Base-by-base conservation (phyloP, 257 asterid species). In the Gynochthodes officinalis region DNA sequence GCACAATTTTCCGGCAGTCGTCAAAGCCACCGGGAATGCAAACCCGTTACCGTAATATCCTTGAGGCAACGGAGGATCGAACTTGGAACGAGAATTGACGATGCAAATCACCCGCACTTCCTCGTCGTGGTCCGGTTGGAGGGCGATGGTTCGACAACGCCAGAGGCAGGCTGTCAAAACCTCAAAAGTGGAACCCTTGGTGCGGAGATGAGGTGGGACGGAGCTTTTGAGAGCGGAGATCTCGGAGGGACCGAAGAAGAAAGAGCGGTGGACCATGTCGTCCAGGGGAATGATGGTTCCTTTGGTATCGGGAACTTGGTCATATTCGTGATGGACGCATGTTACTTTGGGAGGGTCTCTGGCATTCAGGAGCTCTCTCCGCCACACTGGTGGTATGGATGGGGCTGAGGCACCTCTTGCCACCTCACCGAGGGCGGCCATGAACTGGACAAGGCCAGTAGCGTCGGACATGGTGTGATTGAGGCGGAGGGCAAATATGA, bases 381-480 rank as follows among this genome's bases (percentile, higher is more conserved):
- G 71, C 97, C 96, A 90, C 4, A 88, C 88, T 0, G 96, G 96
- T 10, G 28, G 53, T 0, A 80, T 50, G 0, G 93, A 84, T 4
- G 84, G 95, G 66, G 63, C 15, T 2, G 74, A 25, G 0, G 82
- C 82, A 2, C 93, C 97, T 7, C 83, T 81, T 14, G 97, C 96
- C 0, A 89, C 71, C 69, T 91, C 95, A 6, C 83, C 89, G 0
- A 89, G 78, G 4, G 93, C 90, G 0, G 77, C 43, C 91, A 86
- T 83, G 70, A 91, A 90, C 64, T 85, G 95, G 57, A 77, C 86
- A 0, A 88, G 84, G 12, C 97, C 97, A 0, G 86, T 65, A 4
- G 82, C 96, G 32, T 91, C 97, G 42, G 89, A 18, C 82, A 89
- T 81, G 0, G 95, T 80, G 88, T 91, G 97, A 42, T 89, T 87